Percentiles rank a stretch among this genome's conserved stretches.
Evolutionary conservation across 2,329 filamentous ascomycete genomes (phyloP).

Genomic region (Atkinsonella hypoxylon): DNA sequence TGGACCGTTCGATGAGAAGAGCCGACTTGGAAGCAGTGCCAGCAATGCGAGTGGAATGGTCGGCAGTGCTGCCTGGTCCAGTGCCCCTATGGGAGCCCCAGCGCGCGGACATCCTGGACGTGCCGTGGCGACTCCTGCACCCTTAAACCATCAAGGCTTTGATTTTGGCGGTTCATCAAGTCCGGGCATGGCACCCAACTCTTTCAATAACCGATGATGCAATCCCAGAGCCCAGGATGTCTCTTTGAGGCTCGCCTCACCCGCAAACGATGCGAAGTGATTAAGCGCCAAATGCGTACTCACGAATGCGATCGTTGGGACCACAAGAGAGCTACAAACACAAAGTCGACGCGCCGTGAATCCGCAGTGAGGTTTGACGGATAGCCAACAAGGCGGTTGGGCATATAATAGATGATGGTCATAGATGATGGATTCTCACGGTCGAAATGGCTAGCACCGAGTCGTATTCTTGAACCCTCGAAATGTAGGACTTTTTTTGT

Average conservation of each 20-base stretch:
- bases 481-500: not conserved
- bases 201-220: conserved; percentile 3
- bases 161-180: conserved; percentile 10
- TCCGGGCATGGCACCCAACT: not conserved
- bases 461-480: not conserved
- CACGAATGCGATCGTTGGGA: conserved; percentile 9
- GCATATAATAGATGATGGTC: conserved; percentile 4
- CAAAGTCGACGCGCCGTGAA: conserved; percentile 8
- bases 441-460: not conserved
- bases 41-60: conserved; percentile 9
- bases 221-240: not conserved
- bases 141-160: conserved; percentile 8
- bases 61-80: conserved; percentile 6
- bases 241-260: not conserved
- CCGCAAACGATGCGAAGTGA: conserved; percentile 5
- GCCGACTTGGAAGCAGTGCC: conserved; percentile 5
- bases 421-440: too few relatives aligned
- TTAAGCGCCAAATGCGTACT: conserved; percentile 3
- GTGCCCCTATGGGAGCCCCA: not conserved
- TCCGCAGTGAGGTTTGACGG: conserved; percentile 9
- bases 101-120: conserved; percentile 1
- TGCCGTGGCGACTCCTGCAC: conserved; percentile 7
- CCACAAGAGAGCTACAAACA: conserved; percentile 6
- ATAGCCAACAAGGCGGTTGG: conserved; percentile 1
- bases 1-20: conserved; percentile 7